phyloP scores from a whole-genome alignment of 495 filamentous ascomycete species.

The Trichoderma virens region DNA sequence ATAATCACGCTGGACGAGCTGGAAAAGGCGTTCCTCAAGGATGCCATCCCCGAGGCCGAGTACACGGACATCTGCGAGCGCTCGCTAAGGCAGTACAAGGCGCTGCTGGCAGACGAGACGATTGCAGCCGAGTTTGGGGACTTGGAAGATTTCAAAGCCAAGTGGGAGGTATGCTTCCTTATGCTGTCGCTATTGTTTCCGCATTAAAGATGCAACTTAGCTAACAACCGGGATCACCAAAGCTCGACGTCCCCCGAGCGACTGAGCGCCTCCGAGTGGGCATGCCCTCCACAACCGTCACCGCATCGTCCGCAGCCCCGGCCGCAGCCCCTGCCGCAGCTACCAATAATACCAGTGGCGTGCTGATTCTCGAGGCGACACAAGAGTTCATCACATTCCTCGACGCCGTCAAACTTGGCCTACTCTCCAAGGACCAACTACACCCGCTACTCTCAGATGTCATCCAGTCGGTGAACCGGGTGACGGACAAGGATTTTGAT shows the following conservation, averaged over 20 bases:
- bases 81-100: slow-evolving; percentile 94
- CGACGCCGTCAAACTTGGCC: slow-evolving; percentile 81
- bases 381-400: slow-evolving; percentile 98
- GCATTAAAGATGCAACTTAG: too few relatives aligned
- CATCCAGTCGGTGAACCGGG: slow-evolving; percentile 93
- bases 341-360: slow-evolving; percentile 24
- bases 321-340: slow-evolving; percentile 36
- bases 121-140: slow-evolving; percentile 77
- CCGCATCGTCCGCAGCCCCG: slow-evolving; percentile 37
- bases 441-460: slow-evolving; percentile 90
- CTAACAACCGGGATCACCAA: too few relatives aligned
- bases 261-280: slow-evolving; percentile 88
- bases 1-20: slow-evolving; percentile 91
- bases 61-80: slow-evolving; percentile 94
- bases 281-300: slow-evolving; percentile 58
- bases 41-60: slow-evolving; percentile 82
- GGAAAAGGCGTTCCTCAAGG: slow-evolving; percentile 94
- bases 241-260: slow-evolving; percentile 93
- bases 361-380: slow-evolving; percentile 50
- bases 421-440: slow-evolving; percentile 88
- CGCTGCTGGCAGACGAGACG: slow-evolving; percentile 77
- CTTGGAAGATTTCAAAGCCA: slow-evolving; percentile 85
- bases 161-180: slow-evolving; percentile 67
- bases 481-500: slow-evolving; percentile 88
- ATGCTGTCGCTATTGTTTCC: too few relatives aligned